Base-by-base conservation (phyloP, 352 stramenopile species). In the Phytophthora rubi region DNA sequence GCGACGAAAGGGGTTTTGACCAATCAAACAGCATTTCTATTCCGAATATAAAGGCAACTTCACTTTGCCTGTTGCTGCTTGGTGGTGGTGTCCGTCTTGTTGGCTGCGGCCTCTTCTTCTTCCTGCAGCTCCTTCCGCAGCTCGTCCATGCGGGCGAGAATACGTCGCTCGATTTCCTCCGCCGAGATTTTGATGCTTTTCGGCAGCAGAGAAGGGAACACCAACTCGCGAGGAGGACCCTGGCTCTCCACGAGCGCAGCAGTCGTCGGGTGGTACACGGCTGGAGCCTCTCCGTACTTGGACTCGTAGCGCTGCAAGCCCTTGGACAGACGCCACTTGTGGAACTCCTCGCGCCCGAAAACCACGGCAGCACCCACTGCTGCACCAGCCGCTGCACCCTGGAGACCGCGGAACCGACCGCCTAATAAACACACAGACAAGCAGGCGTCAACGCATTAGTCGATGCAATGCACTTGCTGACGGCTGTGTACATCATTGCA, bases 131-230 rank as follows among this genome's bases (percentile, higher is more conserved):
- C 77, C 32, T 76, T 68, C 13, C 84, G 80, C 12, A 96, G 65
- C 56, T 95, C 85, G 8, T 89, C 74, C 60, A 96, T 76, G 35
- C 89, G 87, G n/a, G 72, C 77, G 48, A 92, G 65, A 33, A 96
- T 85, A 56, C 89, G 89, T 13, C 78, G 80, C 70, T 96, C 87
- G 35, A 96, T 80, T 66, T 96, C 89, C 10, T 94, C 85, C 0
- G 94, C 85, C 1, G 79, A 77, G 53, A 91, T 79, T 58, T 94
- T 92, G 47, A 86, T 65, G 49, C 81, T 89, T 33, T 79, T 73
- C 1, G 88, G 88, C 56, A 96, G 67, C 45, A 96, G 73, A 23
- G 85, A 92, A 21, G 86, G 88, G 58, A 96, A 88, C 18, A 79
- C 82, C 21, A 93, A 70, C 47, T 79, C 73, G 12, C 75, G 74